phyloP scores from a whole-genome alignment of 345 rosid genomes.

The Luvunga scandens region DNA sequence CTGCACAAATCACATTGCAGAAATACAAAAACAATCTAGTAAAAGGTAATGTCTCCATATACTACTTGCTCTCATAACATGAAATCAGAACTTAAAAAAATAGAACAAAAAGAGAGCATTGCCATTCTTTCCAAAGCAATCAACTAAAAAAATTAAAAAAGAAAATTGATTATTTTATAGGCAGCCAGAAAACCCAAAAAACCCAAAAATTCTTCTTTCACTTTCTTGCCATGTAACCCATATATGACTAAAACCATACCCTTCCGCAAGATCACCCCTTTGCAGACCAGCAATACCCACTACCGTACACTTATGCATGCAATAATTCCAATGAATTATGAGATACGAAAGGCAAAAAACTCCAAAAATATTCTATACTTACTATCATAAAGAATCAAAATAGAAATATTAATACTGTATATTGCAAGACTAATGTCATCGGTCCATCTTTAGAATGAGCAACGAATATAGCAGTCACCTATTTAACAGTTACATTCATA shows the following conservation, averaged over 20 bases:
- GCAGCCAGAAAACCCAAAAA: background rate
- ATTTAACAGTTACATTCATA: background rate
- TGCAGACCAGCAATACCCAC: background rate
- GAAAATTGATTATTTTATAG: too few species aligned
- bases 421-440: background rate
- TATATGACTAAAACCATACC: background rate
- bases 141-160: too few species aligned
- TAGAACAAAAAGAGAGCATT: background rate
- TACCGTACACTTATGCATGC: background rate
- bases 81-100: background rate
- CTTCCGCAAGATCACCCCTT: background rate
- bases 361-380: background rate
- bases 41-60: background rate
- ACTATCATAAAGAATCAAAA: background rate
- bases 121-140: background rate
- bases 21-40: background rate
- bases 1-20: slow-evolving; percentile 34
- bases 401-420: background rate
- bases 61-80: background rate
- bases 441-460: background rate
- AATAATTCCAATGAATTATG: background rate
- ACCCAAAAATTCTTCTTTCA: background rate
- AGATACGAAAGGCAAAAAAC: background rate
- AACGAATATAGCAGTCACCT: background rate
- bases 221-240: background rate